Evolutionary conservation across 2,329 filamentous ascomycete species (phyloP).

Genomic region (Pseudocercospora eumusae): DNA sequence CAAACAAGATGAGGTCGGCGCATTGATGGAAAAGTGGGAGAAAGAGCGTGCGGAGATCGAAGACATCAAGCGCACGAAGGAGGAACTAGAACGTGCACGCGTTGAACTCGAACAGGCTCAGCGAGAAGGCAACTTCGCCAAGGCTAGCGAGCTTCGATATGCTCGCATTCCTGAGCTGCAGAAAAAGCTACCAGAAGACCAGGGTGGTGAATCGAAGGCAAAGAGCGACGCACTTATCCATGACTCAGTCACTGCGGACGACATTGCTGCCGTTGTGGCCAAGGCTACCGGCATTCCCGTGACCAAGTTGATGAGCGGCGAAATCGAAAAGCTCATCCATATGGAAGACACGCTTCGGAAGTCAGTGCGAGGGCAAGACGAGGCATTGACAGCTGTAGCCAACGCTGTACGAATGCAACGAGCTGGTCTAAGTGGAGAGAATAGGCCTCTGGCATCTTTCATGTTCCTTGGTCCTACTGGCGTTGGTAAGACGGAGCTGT

Average conservation of each 20-base stretch:
- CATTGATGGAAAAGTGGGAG: constrained; percentile 82
- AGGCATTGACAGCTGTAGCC: constrained; percentile 85
- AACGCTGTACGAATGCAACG: constrained; percentile 93
- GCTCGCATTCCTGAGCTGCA: constrained; percentile 81
- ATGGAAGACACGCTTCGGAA: constrained; percentile 90
- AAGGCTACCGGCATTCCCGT: constrained; percentile 91
- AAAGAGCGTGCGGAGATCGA: constrained; percentile 85
- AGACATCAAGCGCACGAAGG: constrained; percentile 80
- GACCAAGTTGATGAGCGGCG: constrained; percentile 86
- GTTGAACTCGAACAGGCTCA: constrained; percentile 86
- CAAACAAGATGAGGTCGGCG: constrained; percentile 74
- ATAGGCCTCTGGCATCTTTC: constrained; percentile 87
- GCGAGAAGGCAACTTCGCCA: constrained; percentile 81
- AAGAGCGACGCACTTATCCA: constrained; percentile 68
- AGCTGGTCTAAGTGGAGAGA: constrained; percentile 87
- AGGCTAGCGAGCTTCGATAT: constrained; percentile 88
- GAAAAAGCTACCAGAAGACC: constrained; percentile 75
- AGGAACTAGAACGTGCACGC: constrained; percentile 81
- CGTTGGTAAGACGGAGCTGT: constrained; percentile 95
- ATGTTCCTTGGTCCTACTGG: constrained; percentile 98
- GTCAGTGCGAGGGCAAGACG: constrained; percentile 88
- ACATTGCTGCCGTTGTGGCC: constrained; percentile 90
- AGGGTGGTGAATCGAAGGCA: constrained; percentile 48
- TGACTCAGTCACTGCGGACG: constrained; percentile 91
- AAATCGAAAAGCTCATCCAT: constrained; percentile 89